Conservation (phyloP, 2,329 filamentous ascomycete species). For the Orbilia quercus region DNA sequence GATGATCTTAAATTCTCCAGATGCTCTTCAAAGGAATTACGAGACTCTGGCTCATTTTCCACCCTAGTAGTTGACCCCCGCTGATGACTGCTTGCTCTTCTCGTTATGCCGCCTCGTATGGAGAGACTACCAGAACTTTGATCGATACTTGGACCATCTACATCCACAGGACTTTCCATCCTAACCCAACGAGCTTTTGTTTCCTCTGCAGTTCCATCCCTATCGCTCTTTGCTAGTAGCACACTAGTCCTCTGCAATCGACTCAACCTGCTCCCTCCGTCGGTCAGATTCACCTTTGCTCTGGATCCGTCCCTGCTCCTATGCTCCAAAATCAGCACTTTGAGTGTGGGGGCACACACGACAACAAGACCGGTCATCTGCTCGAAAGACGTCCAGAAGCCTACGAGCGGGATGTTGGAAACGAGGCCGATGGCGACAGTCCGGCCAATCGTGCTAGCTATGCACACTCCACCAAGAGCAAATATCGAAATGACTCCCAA, state of each 20-base stretch:
- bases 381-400: conserved; percentile 50
- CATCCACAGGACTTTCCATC: conserved; percentile 41
- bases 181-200: conserved; percentile 31
- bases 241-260: conserved; percentile 47
- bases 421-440: conserved; percentile 40
- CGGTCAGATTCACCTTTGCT: conserved; percentile 29
- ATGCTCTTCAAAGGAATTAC: conserved; percentile 12
- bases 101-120: background rate
- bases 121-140: conserved; percentile 25
- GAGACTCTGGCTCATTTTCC: background rate
- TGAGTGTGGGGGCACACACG: conserved; percentile 42
- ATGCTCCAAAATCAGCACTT: conserved; percentile 45
- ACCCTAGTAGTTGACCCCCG: background rate
- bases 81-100: background rate
- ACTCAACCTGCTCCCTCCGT: conserved; percentile 44
- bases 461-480: conserved; percentile 48
- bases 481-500: conserved; percentile 54
- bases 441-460: conserved; percentile 46
- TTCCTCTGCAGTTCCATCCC: conserved; percentile 17
- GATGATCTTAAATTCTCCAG: conserved; percentile 12
- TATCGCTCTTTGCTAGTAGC: conserved; percentile 20
- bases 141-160: background rate
- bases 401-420: conserved; percentile 40
- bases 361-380: conserved; percentile 52
- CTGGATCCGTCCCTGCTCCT: conserved; percentile 42